These are phyloP conservation scores for Leccinellum rugosiceps DNA, from an alignment of 768 basidiomycete genomes.

Conservation along the genomic window DNA sequence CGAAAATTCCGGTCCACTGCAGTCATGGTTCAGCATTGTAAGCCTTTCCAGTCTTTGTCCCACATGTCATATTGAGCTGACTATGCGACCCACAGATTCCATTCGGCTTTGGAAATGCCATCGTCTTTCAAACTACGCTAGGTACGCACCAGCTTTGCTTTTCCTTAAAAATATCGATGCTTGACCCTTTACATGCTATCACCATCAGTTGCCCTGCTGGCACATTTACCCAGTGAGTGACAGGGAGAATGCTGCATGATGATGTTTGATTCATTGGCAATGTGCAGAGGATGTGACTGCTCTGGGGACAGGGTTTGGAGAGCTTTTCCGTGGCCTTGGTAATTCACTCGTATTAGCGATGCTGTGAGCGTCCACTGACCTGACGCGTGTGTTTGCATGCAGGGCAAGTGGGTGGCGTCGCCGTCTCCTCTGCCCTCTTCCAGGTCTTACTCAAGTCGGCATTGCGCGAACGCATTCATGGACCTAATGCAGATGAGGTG, in stretches of 20 bases:
- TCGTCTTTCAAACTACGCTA: conserved; percentile 59
- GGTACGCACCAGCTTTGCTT: conserved; percentile 36
- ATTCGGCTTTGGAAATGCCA: conserved; percentile 61
- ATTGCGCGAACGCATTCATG: conserved; percentile 43
- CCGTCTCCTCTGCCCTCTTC: conserved; percentile 58
- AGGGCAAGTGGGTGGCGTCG: conserved; percentile 63
- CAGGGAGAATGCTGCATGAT: neutral
- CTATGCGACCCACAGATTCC: conserved; percentile 44
- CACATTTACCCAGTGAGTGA: conserved; percentile 47
- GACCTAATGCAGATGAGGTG: conserved; percentile 44
- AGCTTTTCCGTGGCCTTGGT: conserved; percentile 61
- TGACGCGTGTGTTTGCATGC: neutral
- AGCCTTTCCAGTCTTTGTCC: conserved; percentile 3
- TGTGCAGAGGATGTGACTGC: conserved; percentile 43
- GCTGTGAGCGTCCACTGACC: neutral
- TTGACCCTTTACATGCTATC: conserved; percentile 5
- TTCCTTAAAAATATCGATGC: neutral
- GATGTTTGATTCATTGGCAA: neutral
- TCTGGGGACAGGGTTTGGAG: conserved; percentile 56
- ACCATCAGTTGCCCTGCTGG: conserved; percentile 51
- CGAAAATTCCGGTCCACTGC: conserved; percentile 40
- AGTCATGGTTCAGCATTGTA: conserved; percentile 53
- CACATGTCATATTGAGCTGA: conserved; percentile 2
- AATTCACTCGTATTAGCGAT: conserved; percentile 4
- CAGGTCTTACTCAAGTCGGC: conserved; percentile 48